Evolutionary conservation across 2,329 filamentous ascomycete species (phyloP).

Genomic region (Huntiella abstrusa): DNA sequence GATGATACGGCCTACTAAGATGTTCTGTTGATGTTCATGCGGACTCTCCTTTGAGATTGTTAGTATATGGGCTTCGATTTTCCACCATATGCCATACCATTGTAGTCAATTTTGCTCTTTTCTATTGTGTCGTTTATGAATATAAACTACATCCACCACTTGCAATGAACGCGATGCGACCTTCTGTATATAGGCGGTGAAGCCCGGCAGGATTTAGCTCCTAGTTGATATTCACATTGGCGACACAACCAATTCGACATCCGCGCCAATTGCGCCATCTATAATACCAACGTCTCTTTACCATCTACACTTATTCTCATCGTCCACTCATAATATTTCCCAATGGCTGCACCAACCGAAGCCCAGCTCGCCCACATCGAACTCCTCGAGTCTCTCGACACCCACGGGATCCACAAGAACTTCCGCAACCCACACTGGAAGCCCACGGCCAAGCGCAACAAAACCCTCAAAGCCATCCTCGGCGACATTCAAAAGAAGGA

Average conservation of each 20-base stretch:
- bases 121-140: background rate
- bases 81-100: background rate
- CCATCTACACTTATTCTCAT: background rate
- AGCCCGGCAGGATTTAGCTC: conserved; percentile 7
- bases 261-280: background rate
- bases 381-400: conserved; percentile 81
- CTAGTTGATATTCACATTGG: no score
- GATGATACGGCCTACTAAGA: conserved; percentile 86
- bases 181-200: conserved; percentile 9
- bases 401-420: conserved; percentile 65
- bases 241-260: no score
- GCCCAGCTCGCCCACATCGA: conserved; percentile 64
- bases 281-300: background rate
- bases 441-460: conserved; percentile 88
- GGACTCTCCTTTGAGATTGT: conserved; percentile 54
- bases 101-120: conserved; percentile 1
- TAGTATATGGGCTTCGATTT: background rate
- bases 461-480: conserved; percentile 93
- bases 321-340: conserved; percentile 3
- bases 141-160: no score
- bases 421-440: conserved; percentile 88
- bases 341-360: conserved; percentile 47
- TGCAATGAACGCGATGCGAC: background rate
- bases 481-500: conserved; percentile 77
- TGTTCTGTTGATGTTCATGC: conserved; percentile 91